Conservation (phyloP, 2,329 filamentous ascomycete genomes). For the Trichophaea hybrida region DNA sequence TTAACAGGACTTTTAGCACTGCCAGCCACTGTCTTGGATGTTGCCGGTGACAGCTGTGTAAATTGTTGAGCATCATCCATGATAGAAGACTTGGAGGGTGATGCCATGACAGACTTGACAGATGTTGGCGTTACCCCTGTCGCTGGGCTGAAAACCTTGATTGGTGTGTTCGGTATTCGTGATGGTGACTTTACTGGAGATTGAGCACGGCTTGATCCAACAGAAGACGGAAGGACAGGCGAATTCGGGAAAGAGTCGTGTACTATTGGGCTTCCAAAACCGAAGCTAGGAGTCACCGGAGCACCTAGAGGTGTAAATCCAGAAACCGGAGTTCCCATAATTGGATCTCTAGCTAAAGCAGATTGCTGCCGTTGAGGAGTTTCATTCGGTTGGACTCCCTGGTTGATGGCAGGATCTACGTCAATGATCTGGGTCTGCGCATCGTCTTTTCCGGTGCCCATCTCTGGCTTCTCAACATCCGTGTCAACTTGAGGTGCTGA, state of each 20-base stretch:
- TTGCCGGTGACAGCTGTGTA: not conserved
- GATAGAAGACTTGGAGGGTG: not conserved
- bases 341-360: not conserved
- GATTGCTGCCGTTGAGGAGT: not conserved
- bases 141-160: conserved; percentile 1
- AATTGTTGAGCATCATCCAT: not conserved
- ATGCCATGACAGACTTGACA: not conserved
- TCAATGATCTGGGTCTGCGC: too few relatives aligned
- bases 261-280: not conserved
- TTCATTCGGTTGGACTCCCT: not conserved
- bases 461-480: too few relatives aligned
- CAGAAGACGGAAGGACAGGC: not conserved
- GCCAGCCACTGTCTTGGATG: not conserved
- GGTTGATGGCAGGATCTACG: too few relatives aligned
- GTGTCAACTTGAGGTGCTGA: too few relatives aligned
- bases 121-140: not conserved
- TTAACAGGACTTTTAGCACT: not conserved
- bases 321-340: not conserved
- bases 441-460: too few relatives aligned
- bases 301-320: not conserved
- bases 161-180: not conserved
- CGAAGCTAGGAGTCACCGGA: not conserved
- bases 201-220: not conserved
- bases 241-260: not conserved
- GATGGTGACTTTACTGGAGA: not conserved